These are phyloP conservation scores for Telopea speciosissima DNA, from an alignment of 177 flowering plant genomes.

Conservation along the genomic window DNA sequence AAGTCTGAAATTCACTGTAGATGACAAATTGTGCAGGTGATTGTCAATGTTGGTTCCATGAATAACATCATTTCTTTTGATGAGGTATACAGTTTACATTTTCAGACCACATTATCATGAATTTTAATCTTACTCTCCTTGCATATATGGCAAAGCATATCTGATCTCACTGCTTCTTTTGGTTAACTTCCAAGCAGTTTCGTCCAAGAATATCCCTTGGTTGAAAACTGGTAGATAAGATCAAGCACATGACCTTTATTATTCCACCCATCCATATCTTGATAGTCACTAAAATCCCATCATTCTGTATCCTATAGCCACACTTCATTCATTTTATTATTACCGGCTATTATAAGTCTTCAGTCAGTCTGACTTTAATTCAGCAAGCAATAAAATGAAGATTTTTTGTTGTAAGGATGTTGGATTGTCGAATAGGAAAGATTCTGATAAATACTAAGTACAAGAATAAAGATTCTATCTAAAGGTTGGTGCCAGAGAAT, in stretches of 20 bases:
- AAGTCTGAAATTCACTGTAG: neutral
- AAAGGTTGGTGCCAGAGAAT: no score
- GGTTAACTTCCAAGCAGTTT: neutral
- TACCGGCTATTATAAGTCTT: neutral
- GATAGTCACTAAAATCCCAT: neutral
- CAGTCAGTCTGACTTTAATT: neutral
- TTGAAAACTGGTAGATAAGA: neutral
- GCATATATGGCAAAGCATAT: neutral
- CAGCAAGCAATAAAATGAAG: no score
- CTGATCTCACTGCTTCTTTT: neutral
- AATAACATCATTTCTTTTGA: conserved; percentile 73
- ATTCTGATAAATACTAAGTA: no score
- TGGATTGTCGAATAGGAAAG: no score
- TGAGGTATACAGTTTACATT: conserved; percentile 42
- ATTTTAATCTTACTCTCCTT: neutral
- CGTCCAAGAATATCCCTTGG: neutral
- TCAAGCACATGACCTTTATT: neutral
- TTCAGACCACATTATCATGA: neutral
- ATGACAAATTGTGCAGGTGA: conserved; percentile 49
- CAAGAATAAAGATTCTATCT: no score
- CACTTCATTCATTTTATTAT: neutral
- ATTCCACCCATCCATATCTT: neutral
- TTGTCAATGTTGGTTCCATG: conserved; percentile 68
- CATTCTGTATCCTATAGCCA: neutral
- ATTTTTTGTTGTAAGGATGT: no score